A percentile compares a stretch with the other conserved stretches of the same genome.
phyloP scores from a whole-genome alignment of 2,329 filamentous ascomycete genomes.

The Colletotrichum noveboracense region DNA sequence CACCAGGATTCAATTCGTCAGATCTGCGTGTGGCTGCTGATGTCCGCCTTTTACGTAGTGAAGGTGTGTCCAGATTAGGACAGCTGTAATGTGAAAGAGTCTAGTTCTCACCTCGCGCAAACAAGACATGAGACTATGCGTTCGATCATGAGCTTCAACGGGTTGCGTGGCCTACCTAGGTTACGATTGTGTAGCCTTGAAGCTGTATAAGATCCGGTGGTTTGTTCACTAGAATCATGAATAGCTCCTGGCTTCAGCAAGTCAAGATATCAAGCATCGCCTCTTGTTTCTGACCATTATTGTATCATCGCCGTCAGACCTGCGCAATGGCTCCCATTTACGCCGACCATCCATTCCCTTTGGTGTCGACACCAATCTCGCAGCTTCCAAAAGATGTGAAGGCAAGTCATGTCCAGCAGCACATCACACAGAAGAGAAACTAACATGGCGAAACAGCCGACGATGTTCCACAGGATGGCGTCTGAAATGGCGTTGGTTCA shows the following conservation, averaged over 20 bases:
- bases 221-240: background rate
- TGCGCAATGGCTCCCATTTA: background rate
- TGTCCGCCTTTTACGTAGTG: background rate
- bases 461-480: background rate
- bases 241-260: background rate
- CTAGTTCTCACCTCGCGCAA: background rate
- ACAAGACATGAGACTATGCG: background rate
- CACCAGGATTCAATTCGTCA: background rate
- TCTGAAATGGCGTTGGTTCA: conserved; percentile 35
- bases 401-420: background rate
- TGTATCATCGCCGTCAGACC: background rate
- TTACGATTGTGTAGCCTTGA: background rate
- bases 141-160: background rate
- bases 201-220: background rate
- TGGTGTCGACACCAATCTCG: background rate
- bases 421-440: background rate
- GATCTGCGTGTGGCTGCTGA: background rate
- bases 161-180: background rate
- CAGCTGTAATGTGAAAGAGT: background rate
- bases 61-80: background rate
- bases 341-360: conserved; percentile 10
- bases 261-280: background rate
- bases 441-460: background rate
- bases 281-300: background rate
- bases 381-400: background rate